Percentiles rank a stretch among this genome's conserved stretches.
These are phyloP conservation scores for Colletotrichum musicola DNA, from an alignment of 2,329 filamentous ascomycete species.

Conservation along the genomic window DNA sequence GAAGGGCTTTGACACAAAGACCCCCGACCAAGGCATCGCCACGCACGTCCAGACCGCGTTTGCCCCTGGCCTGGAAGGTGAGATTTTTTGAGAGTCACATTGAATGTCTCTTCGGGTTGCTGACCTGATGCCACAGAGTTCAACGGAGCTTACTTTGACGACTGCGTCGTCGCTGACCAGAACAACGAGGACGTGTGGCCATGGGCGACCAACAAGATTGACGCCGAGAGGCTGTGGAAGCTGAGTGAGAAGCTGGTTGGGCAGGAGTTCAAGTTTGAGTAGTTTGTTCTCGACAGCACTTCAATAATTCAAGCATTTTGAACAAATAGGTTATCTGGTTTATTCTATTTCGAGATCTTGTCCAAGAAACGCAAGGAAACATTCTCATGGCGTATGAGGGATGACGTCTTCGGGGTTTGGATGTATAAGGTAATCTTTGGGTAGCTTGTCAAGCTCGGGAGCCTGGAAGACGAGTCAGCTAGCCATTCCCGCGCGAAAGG, in stretches of 20 bases:
- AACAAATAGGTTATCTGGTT: too few relatives aligned
- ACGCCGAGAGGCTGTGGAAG: conserved; percentile 51
- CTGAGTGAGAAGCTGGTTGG: conserved; percentile 50
- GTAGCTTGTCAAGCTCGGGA: conserved; percentile 21
- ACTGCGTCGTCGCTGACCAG: conserved; percentile 46
- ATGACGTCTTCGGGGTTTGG: conserved; percentile 21
- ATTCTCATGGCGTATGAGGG: conserved; percentile 11
- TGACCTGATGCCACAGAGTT: not conserved
- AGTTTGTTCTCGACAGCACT: too few relatives aligned
- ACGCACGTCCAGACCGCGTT: conserved; percentile 51
- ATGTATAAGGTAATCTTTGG: conserved; percentile 15
- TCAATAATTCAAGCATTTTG: too few relatives aligned
- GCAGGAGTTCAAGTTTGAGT: conserved; percentile 45
- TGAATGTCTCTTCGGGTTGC: too few relatives aligned
- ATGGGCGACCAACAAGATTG: conserved; percentile 43
- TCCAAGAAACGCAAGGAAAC: not conserved
- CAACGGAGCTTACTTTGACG: conserved; percentile 47
- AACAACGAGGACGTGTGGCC: conserved; percentile 44
- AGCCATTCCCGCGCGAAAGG: not conserved
- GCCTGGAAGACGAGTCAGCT: conserved; percentile 18
- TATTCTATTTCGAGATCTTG: too few relatives aligned
- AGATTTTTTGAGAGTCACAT: not conserved
- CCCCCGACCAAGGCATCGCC: conserved; percentile 47
- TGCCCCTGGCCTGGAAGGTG: conserved; percentile 37
- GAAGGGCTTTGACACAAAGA: conserved; percentile 40